Base-by-base conservation (phyloP, 2,329 filamentous ascomycete genomes). In the Pseudodiploospora longispora region DNA sequence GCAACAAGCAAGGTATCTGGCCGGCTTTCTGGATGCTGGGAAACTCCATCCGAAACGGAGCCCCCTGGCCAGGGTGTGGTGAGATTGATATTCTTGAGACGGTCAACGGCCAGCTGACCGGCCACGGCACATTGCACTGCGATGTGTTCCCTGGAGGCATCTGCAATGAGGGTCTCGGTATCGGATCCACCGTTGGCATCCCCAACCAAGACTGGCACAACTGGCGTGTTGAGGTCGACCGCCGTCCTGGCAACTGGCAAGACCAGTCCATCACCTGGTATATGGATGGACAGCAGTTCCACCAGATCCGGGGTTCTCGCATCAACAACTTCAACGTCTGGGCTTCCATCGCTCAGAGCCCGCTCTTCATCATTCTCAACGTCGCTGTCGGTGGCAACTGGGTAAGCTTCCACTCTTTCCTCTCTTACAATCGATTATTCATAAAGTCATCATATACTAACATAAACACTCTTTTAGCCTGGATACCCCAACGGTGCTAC, bases 1-100 rank as follows among this genome's bases (percentile, higher is more conserved):
- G 64, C 3, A 55, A 57, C 36, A 74, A 76, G 58, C 65, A 76
- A 51, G 76, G 76, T 4, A 64, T 79, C 40, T 80, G 75, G 76
- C 75, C 76, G 0, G 76, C 76, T 1, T 78, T 78, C 53, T 80
- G 75, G 75, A 63, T 77, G 48, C 64, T 79, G 10, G 75, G 76
- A 35, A 66, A 76, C 40, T 57, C 67, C 8, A 62, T 72, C 43
- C 69, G 71, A 28, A 61, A 68, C 37, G 73, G 72, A 6, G 68
- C 64, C 1, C 32, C 52, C 10, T 80, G 76, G 76, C 76, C 76
- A 0, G 42, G 47, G 6, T 73, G 71, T 46, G 76, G 76, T 48
- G 76, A 80, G 65, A 62, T 80, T 40, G 76, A 80, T 55, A 71
- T 79, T 52, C 65, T 80, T 56, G 76, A 80, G 64, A 70, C 68